Conservation (phyloP, 495 filamentous ascomycete genomes). For the Chaetomium fimeti region DNA sequence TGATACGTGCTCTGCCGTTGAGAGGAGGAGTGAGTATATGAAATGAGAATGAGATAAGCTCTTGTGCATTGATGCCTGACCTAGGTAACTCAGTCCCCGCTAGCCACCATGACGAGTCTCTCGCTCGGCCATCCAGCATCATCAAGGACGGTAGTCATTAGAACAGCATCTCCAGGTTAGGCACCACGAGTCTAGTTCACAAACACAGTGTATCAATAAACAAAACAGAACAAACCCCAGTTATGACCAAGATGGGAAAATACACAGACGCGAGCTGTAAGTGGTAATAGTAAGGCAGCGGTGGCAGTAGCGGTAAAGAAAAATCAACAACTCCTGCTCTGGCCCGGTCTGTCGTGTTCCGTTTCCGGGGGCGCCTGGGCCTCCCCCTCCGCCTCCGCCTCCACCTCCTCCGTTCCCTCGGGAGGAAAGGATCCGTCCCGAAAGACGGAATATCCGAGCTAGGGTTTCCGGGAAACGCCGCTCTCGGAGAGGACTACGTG, state of each 20-base stretch:
- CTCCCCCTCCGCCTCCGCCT: too few relatives aligned
- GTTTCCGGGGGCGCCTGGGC: slow-evolving; percentile 6
- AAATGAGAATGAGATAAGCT: too few relatives aligned
- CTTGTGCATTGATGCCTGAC: too few relatives aligned
- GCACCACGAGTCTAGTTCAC: neutral
- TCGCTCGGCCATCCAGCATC: neutral
- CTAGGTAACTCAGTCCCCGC: too few relatives aligned
- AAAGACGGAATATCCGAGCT: neutral
- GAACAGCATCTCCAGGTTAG: neutral
- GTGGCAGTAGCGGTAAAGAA: slow-evolving; percentile 10
- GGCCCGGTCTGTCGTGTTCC: slow-evolving; percentile 19
- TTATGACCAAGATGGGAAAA: slow-evolving; percentile 40
- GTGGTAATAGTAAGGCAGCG: slow-evolving; percentile 6
- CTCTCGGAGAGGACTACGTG: neutral
- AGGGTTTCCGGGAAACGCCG: too few relatives aligned
- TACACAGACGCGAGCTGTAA: slow-evolving; percentile 27
- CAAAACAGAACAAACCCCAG: slow-evolving; percentile 25
- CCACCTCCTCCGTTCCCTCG: neutral
- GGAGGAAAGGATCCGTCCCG: too few relatives aligned
- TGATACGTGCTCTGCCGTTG: too few relatives aligned
- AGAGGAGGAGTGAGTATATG: too few relatives aligned
- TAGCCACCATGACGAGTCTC: neutral
- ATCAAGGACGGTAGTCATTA: neutral
- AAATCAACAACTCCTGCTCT: slow-evolving; percentile 21
- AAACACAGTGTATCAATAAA: slow-evolving; percentile 15